phyloP scores from a whole-genome alignment of 441 rosid genomes.

The Pelargonium exstipulatum region DNA sequence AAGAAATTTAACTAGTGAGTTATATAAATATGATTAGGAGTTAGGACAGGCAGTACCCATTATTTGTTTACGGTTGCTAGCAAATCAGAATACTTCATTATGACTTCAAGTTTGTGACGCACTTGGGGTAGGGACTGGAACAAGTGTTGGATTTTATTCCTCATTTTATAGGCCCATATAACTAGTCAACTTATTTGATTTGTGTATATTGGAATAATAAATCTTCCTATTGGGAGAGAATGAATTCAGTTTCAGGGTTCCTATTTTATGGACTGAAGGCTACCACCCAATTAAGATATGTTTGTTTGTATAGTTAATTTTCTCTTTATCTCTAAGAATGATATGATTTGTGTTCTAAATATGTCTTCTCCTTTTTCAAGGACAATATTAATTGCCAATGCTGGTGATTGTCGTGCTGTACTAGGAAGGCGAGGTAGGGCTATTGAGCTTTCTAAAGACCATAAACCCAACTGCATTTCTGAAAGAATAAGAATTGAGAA shows the following conservation, averaged over 20 bases:
- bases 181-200: neutral
- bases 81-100: neutral
- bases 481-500: conserved; percentile 64
- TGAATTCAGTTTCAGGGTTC: neutral
- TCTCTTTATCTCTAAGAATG: neutral
- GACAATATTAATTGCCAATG: conserved; percentile 66
- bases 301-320: neutral
- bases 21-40: no score
- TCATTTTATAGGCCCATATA: neutral
- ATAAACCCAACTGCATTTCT: conserved; percentile 47
- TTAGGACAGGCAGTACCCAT: neutral
- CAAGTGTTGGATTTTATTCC: neutral
- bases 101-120: neutral
- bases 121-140: neutral
- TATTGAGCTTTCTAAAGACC: conserved; percentile 67
- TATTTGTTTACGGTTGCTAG: neutral
- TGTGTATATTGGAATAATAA: neutral
- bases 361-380: conserved; percentile 28
- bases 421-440: conserved; percentile 63
- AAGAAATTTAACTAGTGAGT: neutral
- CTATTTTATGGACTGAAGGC: neutral
- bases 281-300: neutral
- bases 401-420: conserved; percentile 73
- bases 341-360: neutral
- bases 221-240: no score